Percentiles rank a stretch among this genome's conserved stretches.
Conservation (phyloP, 345 rosid species). For the Litchi chinensis region DNA sequence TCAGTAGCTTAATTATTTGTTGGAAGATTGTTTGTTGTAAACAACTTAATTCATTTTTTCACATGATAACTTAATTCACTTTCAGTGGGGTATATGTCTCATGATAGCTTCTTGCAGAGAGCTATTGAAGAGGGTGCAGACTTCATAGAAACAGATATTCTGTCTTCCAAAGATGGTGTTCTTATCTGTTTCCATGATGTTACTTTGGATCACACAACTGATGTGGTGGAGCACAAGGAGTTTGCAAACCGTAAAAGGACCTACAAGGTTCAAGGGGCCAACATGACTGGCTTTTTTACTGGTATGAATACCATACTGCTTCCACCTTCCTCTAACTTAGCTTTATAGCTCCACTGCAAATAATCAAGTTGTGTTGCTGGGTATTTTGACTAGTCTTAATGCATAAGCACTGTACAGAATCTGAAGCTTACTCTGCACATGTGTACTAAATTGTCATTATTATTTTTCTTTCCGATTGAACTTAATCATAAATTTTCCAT, state of each 20-base stretch:
- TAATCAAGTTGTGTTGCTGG: conserved; percentile 16
- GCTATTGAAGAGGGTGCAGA: conserved; percentile 94
- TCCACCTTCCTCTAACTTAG: background rate
- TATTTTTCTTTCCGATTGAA: background rate
- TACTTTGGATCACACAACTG: conserved; percentile 73
- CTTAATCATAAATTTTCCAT: background rate
- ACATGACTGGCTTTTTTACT: conserved; percentile 73
- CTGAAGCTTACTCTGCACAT: background rate
- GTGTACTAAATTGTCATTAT: background rate
- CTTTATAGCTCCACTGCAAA: background rate
- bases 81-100: background rate
- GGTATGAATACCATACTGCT: conserved; percentile 41
- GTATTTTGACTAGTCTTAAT: background rate
- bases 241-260: conserved; percentile 84
- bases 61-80: background rate
- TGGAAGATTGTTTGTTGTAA: background rate
- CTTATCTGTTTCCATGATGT: conserved; percentile 82
- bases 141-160: conserved; percentile 88
- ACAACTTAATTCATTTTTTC: background rate
- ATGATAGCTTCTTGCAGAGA: conserved; percentile 54
- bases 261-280: conserved; percentile 74
- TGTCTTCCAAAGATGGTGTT: conserved; percentile 78
- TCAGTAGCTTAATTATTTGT: background rate
- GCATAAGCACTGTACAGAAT: background rate
- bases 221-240: conserved; percentile 73